These are phyloP conservation scores for Boletus pseudo-olivaceus DNA, from an alignment of 768 basidiomycete genomes.

Conservation along the genomic window DNA sequence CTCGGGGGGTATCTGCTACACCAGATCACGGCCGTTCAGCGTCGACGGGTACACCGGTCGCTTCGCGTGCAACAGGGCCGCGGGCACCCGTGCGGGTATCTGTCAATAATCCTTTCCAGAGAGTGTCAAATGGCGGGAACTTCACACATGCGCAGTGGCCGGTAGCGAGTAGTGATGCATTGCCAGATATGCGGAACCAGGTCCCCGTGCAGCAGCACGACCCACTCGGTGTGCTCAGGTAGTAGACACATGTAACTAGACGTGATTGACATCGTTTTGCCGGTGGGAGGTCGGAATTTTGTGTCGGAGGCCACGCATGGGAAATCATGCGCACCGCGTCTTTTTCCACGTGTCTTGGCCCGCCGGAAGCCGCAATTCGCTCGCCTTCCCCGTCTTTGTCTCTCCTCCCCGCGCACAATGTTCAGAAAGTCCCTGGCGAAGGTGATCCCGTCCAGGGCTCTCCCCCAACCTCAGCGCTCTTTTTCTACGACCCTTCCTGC, in stretches of 20 bases:
- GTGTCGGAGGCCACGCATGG: conserved; percentile 11
- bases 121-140: conserved; percentile 12
- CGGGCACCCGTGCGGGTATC: conserved; percentile 26
- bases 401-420: conserved; percentile 41
- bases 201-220: conserved; percentile 23
- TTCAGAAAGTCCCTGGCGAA: conserved; percentile 58
- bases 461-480: conserved; percentile 48
- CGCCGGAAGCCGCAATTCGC: conserved; percentile 5
- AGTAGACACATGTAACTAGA: conserved; percentile 16
- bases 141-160: conserved; percentile 2
- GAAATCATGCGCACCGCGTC: conserved; percentile 20
- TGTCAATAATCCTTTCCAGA: conserved; percentile 31
- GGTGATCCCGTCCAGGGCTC: conserved; percentile 34
- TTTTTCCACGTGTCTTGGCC: conserved; percentile 14
- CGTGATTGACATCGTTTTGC: not conserved
- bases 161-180: not conserved
- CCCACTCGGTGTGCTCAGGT: conserved; percentile 30
- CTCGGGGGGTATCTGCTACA: conserved; percentile 1
- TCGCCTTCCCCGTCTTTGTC: not conserved
- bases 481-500: conserved; percentile 66
- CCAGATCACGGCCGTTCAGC: conserved; percentile 17
- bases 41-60: conserved; percentile 8
- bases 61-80: conserved; percentile 13
- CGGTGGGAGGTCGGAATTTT: not conserved
- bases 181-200: conserved; percentile 10